Conservation (phyloP, 176 grass and related monocot genomes). For the Triticum dicoccoides region DNA sequence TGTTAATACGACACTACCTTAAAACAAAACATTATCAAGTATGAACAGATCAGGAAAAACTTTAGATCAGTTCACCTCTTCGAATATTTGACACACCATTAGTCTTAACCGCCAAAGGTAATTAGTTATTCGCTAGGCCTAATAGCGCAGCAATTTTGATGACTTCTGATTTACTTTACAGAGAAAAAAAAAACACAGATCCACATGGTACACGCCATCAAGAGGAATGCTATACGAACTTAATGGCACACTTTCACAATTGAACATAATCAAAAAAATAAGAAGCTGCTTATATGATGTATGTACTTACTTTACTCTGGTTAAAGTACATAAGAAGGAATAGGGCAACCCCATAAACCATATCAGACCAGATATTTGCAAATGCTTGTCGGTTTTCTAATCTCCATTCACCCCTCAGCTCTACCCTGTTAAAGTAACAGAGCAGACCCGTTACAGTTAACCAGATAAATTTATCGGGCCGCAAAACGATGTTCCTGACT, state of each 20-base stretch:
- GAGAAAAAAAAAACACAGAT: neutral
- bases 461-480: constrained; percentile 18
- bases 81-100: neutral
- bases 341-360: constrained; percentile 67
- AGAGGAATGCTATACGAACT: neutral
- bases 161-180: constrained; percentile 17
- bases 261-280: neutral
- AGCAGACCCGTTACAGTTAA: constrained; percentile 33
- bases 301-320: constrained; percentile 66
- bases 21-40: constrained; percentile 1
- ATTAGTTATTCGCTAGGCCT: neutral
- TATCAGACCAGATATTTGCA: constrained; percentile 94
- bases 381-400: constrained; percentile 89
- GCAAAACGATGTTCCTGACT: constrained; percentile 6
- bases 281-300: constrained; percentile 14
- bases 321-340: constrained; percentile 95
- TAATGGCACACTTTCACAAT: neutral
- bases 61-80: neutral
- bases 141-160: neutral
- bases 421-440: constrained; percentile 65
- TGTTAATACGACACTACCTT: neutral
- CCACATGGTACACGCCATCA: neutral
- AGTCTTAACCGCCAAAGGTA: neutral
- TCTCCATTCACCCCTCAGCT: constrained; percentile 88
- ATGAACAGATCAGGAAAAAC: neutral